Percentiles rank a stretch among this genome's conserved stretches.
phyloP scores from a whole-genome alignment of 495 filamentous ascomycete species.

The Hypoxylon intermedium region DNA sequence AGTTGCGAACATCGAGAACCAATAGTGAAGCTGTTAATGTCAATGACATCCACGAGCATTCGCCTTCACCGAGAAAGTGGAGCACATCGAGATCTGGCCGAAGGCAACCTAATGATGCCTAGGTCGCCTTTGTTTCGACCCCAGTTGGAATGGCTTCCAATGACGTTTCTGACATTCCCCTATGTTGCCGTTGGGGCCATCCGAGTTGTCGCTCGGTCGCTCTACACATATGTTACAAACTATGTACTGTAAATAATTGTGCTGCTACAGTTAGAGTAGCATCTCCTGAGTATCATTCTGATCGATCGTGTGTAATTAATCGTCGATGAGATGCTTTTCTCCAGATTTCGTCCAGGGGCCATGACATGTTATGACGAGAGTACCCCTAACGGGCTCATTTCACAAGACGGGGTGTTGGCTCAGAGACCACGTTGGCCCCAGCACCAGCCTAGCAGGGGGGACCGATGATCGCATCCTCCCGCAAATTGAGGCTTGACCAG shows the following conservation, averaged over 20 bases:
- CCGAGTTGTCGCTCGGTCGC: no score
- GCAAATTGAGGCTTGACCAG: background rate
- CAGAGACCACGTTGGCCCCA: no score
- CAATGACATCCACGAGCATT: conserved; percentile 6
- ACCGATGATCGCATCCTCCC: background rate
- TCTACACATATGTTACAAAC: no score
- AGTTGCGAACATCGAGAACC: background rate
- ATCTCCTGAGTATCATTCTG: background rate
- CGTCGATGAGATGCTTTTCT: conserved; percentile 14
- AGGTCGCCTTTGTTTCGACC: background rate
- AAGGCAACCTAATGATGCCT: background rate
- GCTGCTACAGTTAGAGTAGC: no score
- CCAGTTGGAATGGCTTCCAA: conserved; percentile 1
- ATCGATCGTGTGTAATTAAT: background rate
- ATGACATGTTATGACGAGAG: conserved; percentile 24
- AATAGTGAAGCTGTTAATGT: conserved; percentile 1
- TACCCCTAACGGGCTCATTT: background rate
- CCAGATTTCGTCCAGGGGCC: conserved; percentile 5
- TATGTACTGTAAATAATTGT: no score
- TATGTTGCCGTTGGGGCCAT: no score
- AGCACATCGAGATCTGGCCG: conserved; percentile 15
- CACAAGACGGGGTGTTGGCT: no score
- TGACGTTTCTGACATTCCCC: no score
- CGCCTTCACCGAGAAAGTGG: conserved; percentile 4
- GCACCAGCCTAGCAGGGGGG: no score